These are phyloP conservation scores for Mycosphaerella sp. DNA, from an alignment of 2,329 filamentous ascomycete species.

Conservation along the genomic window DNA sequence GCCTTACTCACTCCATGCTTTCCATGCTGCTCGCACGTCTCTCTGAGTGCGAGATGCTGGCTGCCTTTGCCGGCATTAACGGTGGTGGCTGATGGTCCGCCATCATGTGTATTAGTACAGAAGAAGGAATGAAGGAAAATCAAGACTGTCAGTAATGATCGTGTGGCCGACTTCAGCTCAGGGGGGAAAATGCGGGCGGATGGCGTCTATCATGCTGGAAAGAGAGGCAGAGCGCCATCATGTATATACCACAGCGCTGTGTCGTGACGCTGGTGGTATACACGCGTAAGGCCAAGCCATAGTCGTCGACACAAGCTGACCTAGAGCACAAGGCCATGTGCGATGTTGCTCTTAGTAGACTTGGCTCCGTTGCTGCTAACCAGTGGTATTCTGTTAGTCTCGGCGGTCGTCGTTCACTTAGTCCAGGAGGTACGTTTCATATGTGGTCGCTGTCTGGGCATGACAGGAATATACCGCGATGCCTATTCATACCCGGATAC, in stretches of 20 bases:
- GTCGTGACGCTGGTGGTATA: not conserved
- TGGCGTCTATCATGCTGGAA: not conserved
- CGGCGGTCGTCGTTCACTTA: too few relatives aligned
- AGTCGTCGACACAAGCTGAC: not conserved
- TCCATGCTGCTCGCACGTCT: not conserved
- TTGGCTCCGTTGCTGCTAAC: not conserved
- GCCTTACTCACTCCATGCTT: not conserved
- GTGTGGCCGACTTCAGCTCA: not conserved
- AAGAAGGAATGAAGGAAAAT: not conserved
- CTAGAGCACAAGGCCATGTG: not conserved
- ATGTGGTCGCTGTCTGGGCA: not conserved
- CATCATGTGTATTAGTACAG: not conserved
- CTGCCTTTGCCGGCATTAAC: not conserved
- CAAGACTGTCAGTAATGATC: not conserved
- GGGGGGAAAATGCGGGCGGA: not conserved
- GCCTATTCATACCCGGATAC: too few relatives aligned
- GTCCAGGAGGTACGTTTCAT: not conserved
- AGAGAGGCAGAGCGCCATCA: not conserved
- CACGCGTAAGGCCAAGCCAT: not conserved
- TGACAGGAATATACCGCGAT: too few relatives aligned
- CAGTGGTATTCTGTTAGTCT: not conserved
- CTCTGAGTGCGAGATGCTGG: not conserved
- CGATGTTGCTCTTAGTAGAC: not conserved
- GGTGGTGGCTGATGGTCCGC: not conserved
- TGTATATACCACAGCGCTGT: not conserved